Percentiles rank a stretch among this genome's conserved stretches.
Conservation (phyloP, 2,329 filamentous ascomycete genomes). For the Zymoseptoria tritici region DNA sequence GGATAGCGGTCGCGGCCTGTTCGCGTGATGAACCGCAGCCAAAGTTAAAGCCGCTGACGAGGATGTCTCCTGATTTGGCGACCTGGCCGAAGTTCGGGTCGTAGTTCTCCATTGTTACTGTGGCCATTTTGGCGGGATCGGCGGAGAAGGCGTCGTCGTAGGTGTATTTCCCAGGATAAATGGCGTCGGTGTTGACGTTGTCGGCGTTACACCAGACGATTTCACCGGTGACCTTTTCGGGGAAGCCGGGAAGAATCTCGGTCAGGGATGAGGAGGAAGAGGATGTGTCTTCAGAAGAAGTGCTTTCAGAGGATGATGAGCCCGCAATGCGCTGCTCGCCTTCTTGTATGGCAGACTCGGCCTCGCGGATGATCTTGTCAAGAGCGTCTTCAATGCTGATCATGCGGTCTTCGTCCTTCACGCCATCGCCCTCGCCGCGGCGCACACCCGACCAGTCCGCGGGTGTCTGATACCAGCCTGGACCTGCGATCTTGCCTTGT, state of each 20-base stretch:
- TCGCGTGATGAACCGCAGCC: conserved; percentile 76
- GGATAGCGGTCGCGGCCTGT: conserved; percentile 79
- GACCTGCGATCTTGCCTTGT: conserved; percentile 62
- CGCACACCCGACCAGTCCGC: conserved; percentile 60
- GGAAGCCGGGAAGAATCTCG: conserved; percentile 77
- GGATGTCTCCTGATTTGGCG: conserved; percentile 65
- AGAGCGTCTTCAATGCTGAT: conserved; percentile 62
- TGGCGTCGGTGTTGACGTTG: conserved; percentile 86
- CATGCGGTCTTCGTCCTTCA: conserved; percentile 56
- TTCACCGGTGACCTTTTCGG: conserved; percentile 72
- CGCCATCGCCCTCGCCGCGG: conserved; percentile 64
- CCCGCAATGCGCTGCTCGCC: conserved; percentile 43
- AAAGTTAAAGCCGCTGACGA: conserved; percentile 84
- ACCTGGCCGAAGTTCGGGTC: conserved; percentile 61
- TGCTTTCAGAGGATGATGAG: conserved; percentile 23
- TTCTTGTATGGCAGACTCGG: conserved; percentile 54
- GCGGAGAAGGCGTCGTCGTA: conserved; percentile 82
- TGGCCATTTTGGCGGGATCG: conserved; percentile 68
- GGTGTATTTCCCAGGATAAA: conserved; percentile 87
- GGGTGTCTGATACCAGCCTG: conserved; percentile 70
- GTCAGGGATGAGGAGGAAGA: conserved; percentile 40
- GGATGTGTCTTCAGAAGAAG: conserved; percentile 23
- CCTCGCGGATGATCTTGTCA: conserved; percentile 61
- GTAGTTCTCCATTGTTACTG: conserved; percentile 92
- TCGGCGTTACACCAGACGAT: conserved; percentile 81